Percentiles rank a stretch among this genome's conserved stretches.
Evolutionary conservation across 2,329 filamentous ascomycete genomes (phyloP).

Genomic region (Colletotrichum sp.): DNA sequence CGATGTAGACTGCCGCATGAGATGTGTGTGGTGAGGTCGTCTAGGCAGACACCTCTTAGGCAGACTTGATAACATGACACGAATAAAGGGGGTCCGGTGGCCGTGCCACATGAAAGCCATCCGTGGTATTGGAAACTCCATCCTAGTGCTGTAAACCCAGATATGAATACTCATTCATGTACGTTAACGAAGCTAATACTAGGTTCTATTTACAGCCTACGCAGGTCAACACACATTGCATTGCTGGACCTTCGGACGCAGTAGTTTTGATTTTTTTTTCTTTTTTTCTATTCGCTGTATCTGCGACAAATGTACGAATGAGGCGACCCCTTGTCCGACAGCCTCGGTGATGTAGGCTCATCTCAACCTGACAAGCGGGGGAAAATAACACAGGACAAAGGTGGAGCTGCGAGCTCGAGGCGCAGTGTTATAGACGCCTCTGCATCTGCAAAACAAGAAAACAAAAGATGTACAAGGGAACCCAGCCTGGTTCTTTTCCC

Average conservation of each 20-base stretch:
- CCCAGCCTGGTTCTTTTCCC: neutral
- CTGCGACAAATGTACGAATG: constrained; percentile 5
- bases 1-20: neutral
- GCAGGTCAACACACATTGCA: constrained; percentile 6
- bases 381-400: neutral
- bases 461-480: constrained; percentile 9
- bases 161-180: neutral
- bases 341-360: neutral
- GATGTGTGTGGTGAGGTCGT: neutral
- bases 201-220: constrained; percentile 18
- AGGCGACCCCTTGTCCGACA: constrained; percentile 1
- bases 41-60: neutral
- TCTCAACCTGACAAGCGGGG: constrained; percentile 15
- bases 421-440: neutral
- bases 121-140: neutral
- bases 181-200: constrained; percentile 6
- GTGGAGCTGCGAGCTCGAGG: neutral
- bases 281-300: constrained; percentile 15
- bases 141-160: constrained; percentile 1
- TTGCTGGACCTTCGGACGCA: constrained; percentile 11
- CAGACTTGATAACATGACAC: neutral
- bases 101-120: neutral
- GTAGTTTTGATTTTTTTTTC: constrained; percentile 6
- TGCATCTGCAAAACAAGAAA: neutral
- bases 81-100: neutral